Evolutionary conservation across 257 asterid genomes (phyloP).

Genomic region (Orobanche coerulescens): DNA sequence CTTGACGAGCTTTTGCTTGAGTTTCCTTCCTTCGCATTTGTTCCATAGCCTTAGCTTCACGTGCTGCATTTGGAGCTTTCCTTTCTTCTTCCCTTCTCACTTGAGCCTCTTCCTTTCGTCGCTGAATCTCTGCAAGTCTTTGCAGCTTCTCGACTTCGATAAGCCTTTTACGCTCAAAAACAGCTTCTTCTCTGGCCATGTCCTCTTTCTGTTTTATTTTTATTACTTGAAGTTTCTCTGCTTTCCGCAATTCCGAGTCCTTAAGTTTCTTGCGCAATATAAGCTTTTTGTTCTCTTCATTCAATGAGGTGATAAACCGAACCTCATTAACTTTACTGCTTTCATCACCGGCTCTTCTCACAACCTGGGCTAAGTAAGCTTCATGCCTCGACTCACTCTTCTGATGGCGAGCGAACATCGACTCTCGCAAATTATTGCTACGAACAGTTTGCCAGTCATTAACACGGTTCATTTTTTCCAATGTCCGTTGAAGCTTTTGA

Average conservation of each 20-base stretch:
- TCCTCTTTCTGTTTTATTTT: slow-evolving; percentile 89
- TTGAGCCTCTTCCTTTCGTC: slow-evolving; percentile 97
- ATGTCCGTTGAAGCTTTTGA: slow-evolving; percentile 90
- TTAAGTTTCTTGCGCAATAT: slow-evolving; percentile 82
- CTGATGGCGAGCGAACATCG: slow-evolving; percentile 85
- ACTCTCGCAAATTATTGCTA: slow-evolving; percentile 80
- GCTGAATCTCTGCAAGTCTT: slow-evolving; percentile 85
- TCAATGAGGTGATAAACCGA: slow-evolving; percentile 89
- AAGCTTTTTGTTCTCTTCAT: slow-evolving; percentile 93
- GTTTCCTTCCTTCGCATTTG: slow-evolving; percentile 86
- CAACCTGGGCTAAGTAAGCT: slow-evolving; percentile 90
- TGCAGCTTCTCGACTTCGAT: slow-evolving; percentile 97
- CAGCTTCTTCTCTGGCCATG: slow-evolving; percentile 98
- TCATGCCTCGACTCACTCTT: slow-evolving; percentile 91
- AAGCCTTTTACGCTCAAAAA: slow-evolving; percentile 82
- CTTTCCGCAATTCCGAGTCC: slow-evolving; percentile 91
- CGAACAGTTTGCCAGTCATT: slow-evolving; percentile 93
- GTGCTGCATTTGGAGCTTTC: slow-evolving; percentile 95
- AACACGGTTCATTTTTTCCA: slow-evolving; percentile 89
- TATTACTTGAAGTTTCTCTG: slow-evolving; percentile 86
- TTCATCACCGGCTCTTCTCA: slow-evolving; percentile 96
- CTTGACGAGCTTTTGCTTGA: slow-evolving; percentile 90
- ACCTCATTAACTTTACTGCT: slow-evolving; percentile 98
- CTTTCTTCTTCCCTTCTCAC: slow-evolving; percentile 97
- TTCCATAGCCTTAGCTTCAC: slow-evolving; percentile 94